Percentiles rank a stretch among this genome's conserved stretches.
phyloP scores from a whole-genome alignment of 148 eudicot species.

The Heliamphora exappendiculata region DNA sequence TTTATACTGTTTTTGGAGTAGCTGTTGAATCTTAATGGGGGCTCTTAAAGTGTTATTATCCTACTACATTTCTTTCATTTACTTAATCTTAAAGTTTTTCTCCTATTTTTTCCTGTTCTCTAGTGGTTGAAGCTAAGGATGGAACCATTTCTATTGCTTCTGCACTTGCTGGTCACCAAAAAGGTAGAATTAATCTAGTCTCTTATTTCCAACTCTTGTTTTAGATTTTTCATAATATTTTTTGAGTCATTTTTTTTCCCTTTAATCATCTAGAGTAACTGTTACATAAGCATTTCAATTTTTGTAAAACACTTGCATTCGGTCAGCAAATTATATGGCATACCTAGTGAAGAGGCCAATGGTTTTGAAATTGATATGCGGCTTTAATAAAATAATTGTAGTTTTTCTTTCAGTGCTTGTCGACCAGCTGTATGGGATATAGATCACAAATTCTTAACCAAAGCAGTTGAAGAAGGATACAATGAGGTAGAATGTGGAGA shows the following conservation, averaged over 20 bases:
- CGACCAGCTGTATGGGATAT: constrained; percentile 66
- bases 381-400: not conserved
- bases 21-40: too few relatives aligned
- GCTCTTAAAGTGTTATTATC: too few relatives aligned
- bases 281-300: not conserved
- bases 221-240: not conserved
- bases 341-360: not conserved
- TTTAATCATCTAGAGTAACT: not conserved
- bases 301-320: not conserved
- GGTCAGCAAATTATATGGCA: not conserved
- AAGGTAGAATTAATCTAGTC: constrained; percentile 36
- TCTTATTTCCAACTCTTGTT: not conserved
- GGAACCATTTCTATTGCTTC: constrained; percentile 69
- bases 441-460: constrained; percentile 57
- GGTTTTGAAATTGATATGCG: not conserved
- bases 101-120: not conserved
- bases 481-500: constrained; percentile 70
- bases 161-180: constrained; percentile 70
- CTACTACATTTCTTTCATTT: not conserved
- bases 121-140: constrained; percentile 61
- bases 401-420: constrained; percentile 4
- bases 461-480: constrained; percentile 82
- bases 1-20: too few relatives aligned
- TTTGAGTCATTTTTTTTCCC: not conserved
- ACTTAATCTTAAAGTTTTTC: not conserved